Base-by-base conservation (phyloP, 2,329 filamentous ascomycete species). In the Xylariaceae sp. region DNA sequence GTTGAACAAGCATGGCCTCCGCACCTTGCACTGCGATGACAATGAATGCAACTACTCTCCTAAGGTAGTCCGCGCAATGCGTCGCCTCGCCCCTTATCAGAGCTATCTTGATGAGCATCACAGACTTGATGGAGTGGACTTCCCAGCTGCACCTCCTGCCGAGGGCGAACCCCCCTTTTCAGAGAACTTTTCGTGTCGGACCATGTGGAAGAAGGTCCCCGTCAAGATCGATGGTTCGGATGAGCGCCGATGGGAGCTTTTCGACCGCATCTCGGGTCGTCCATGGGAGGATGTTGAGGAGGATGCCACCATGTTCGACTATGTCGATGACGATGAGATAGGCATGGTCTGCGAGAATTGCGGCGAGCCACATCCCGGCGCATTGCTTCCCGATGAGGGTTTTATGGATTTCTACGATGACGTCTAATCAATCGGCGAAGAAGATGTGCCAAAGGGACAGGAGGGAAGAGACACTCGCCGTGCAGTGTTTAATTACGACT, bases 141-240 rank as follows among this genome's bases (percentile, higher is more conserved):
- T 73, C 44, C 67, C 70, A 3, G 58, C 69, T 1, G 71, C 68
- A 0, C 71, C 72, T 8, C 44, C 60, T 17, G 70, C 73, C 40
- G 59, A 64, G 23, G 73, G 64, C 3, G 67, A 73, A 16, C 60
- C 61, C 5, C 74, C 74, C 3, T 47, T 55, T 22, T 74, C 71
- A 5, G 21, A 37, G 3, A 70, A 61, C 47, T 59, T 66, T n/a
- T 67, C 70, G 16, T 69, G 72, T 11, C 62, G 64, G 21, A 70
- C 75, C 3, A 68, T 79, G 17, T 79, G 74, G 73, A 79, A 77
- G 56, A 68, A 63, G 11, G 68, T 78, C 0, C 76, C 75, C 1
- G 37, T 64, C 4, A 61, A 60, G 16, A 67, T 63, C 6, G 53
- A 71, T 16, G 70, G 72, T 44, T 54, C 50, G 0, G 55, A 64